Base-by-base conservation (phyloP, 495 filamentous ascomycete species). In the Neurospora sp. region DNA sequence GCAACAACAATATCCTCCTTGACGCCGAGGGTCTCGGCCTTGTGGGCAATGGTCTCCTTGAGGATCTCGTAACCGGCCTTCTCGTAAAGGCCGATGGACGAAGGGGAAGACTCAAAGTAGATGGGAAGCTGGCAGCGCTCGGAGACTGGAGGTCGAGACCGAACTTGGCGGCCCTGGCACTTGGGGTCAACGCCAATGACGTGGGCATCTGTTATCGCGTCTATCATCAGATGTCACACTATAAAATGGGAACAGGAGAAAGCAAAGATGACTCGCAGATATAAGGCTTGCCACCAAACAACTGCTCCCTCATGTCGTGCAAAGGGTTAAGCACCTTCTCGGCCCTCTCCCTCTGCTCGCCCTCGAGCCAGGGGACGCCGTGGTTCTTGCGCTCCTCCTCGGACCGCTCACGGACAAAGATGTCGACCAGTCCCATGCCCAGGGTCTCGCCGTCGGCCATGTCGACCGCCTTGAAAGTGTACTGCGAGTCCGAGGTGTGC, bases 121-220 rank as follows among this genome's bases (percentile, higher is more conserved):
- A 80, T 41, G 72, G 85, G 83, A 10, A 87, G 72, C 1, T 75
- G 72, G 37, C 81, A 77, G 22, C 79, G 75, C 65, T 86, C 83
- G 7, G 82, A 82, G 7, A 27, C 27, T 27, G 27, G 27, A 80
- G 75, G 0, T 77, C 75, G 38, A 85, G 74, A 20, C 84, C 86
- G 83, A 82, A 87, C 69, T 80, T 75, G 7, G 83, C 76, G 77
- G 8, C 85, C 83, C 68, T 87, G 83, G 68, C 82, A 75, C 18
- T 44, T 70, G 35, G 80, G 80, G 42, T 77, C 70, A 20, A 82
- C 76, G 6, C 74, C 78, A 8, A 81, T 78, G 53, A 81, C 79
- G 41, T 82, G 79, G 38, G 73, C 68, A 69, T 82, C 80, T 80
- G 68, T 37, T 40, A 0, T 37, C 9, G 41, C 22, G 6, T 40